Conservation (phyloP, 768 basidiomycete genomes). For the Holtermanniella nyarrowii region DNA sequence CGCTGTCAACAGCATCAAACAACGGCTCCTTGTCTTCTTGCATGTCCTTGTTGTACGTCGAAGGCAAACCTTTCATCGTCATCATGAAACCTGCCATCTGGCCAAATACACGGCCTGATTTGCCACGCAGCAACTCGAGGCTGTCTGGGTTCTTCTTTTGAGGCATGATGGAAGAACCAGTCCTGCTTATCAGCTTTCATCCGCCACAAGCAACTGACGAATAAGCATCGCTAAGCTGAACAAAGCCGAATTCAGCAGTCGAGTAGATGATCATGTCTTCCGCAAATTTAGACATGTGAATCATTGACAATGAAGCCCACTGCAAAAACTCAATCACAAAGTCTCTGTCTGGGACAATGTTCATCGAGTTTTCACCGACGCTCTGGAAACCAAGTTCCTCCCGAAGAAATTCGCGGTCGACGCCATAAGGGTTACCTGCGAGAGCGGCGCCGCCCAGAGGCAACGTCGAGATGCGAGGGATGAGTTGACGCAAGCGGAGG, state of each 20-base stretch:
- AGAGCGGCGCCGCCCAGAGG: constrained; percentile 90
- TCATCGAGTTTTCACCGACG: constrained; percentile 90
- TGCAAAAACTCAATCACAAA: constrained; percentile 95
- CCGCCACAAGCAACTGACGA: constrained; percentile 50
- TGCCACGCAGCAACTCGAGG: constrained; percentile 85
- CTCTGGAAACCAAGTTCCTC: constrained; percentile 78
- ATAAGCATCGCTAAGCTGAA: constrained; percentile 93
- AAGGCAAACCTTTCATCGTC: constrained; percentile 92
- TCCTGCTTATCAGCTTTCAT: constrained; percentile 47
- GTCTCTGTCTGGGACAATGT: constrained; percentile 93
- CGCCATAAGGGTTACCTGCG: constrained; percentile 89
- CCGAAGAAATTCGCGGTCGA: constrained; percentile 87
- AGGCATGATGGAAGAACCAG: constrained; percentile 98
- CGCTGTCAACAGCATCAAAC: constrained; percentile 83
- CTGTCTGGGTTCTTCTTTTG: constrained; percentile 99
- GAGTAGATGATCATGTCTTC: constrained; percentile 97
- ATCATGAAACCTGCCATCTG: constrained; percentile 97
- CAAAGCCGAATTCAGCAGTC: constrained; percentile 92
- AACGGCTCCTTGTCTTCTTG: constrained; percentile 98
- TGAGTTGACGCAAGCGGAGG: constrained; percentile 67
- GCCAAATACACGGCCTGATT: constrained; percentile 88
- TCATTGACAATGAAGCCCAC: constrained; percentile 88
- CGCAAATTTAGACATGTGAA: constrained; percentile 84
- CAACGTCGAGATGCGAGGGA: constrained; percentile 82
- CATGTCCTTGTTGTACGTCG: constrained; percentile 98